Evolutionary conservation across 225 moss, liverwort and hornwort genomes (phyloP).

Genomic region (Polytrichum commune): DNA sequence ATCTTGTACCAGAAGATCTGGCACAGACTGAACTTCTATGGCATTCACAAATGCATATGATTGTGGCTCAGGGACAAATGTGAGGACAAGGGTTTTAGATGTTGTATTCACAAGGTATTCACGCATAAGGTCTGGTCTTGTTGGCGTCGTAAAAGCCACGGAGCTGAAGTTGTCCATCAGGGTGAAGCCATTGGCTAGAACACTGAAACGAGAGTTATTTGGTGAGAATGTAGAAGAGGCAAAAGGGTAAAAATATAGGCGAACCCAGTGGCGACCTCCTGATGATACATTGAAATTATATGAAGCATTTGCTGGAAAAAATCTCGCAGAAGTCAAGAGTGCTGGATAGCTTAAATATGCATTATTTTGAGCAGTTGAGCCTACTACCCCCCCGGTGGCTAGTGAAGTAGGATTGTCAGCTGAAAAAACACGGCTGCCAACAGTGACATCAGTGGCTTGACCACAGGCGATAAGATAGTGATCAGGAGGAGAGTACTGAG

Average conservation of each 20-base stretch:
- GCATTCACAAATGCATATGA: constrained; percentile 81
- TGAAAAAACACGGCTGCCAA: constrained; percentile 25
- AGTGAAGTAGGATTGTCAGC: constrained; percentile 44
- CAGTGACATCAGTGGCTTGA: constrained; percentile 38
- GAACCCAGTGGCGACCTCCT: constrained; percentile 60
- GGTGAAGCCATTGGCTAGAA: constrained; percentile 52
- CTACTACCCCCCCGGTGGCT: constrained; percentile 44
- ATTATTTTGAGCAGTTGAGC: constrained; percentile 35
- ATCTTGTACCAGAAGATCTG: constrained; percentile 24
- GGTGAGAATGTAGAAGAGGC: constrained; percentile 53
- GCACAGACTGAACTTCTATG: constrained; percentile 69
- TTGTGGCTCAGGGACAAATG: constrained; percentile 42
- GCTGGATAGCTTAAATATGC: constrained; percentile 29
- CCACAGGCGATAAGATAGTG: constrained; percentile 50
- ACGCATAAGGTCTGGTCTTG: constrained; percentile 23
- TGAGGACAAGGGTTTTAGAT: constrained; percentile 32
- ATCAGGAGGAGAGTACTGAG: constrained; percentile 33
- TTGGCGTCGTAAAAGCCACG: constrained; percentile 10
- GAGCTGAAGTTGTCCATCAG: constrained; percentile 67
- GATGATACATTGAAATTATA: constrained; percentile 65
- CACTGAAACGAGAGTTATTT: constrained; percentile 52
- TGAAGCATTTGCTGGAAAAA: constrained; percentile 45
- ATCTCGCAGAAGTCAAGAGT: constrained; percentile 61
- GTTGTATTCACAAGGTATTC: constrained; percentile 58
- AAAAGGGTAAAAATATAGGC: constrained; percentile 81